These are phyloP conservation scores for Trichoderma sp. DNA, from an alignment of 2,329 filamentous ascomycete genomes.

Conservation along the genomic window DNA sequence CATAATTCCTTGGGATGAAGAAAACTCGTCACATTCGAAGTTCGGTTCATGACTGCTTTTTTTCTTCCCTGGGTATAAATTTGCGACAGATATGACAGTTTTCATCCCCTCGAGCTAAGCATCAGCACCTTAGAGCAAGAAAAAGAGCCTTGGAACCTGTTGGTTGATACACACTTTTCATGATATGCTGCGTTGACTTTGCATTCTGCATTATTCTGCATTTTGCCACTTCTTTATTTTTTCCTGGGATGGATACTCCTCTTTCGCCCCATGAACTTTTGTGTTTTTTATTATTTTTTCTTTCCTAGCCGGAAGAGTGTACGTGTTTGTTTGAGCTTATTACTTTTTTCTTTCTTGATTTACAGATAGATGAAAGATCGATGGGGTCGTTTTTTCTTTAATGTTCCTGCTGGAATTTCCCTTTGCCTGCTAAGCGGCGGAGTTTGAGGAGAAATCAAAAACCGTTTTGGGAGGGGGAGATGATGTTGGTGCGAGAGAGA, in stretches of 20 bases:
- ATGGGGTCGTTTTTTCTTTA: not conserved
- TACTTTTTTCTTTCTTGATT: not conserved
- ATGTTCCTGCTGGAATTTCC: not conserved
- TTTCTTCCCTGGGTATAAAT: not conserved
- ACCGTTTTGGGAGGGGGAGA: not conserved
- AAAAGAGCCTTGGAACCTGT: conserved; percentile 8
- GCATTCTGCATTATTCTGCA: not conserved
- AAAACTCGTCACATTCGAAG: not conserved
- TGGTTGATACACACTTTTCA: conserved; percentile 6
- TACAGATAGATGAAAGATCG: not conserved
- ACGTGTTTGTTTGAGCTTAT: not conserved
- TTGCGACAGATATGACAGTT: not conserved
- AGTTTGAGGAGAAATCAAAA: conserved; percentile 3
- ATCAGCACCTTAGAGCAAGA: conserved; percentile 15
- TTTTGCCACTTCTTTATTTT: not conserved
- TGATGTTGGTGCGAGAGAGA: not conserved
- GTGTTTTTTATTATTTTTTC: not conserved
- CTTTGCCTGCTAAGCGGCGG: not conserved
- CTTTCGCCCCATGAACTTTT: not conserved
- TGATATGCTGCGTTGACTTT: conserved; percentile 17
- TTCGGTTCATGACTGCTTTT: not conserved
- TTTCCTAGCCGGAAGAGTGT: not conserved
- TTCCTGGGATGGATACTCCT: not conserved
- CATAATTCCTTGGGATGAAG: conserved; percentile 2
- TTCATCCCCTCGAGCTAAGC: not conserved